These are phyloP conservation scores for Zymoseptoria passerinii DNA, from an alignment of 2,329 filamentous ascomycete genomes.

Conservation along the genomic window DNA sequence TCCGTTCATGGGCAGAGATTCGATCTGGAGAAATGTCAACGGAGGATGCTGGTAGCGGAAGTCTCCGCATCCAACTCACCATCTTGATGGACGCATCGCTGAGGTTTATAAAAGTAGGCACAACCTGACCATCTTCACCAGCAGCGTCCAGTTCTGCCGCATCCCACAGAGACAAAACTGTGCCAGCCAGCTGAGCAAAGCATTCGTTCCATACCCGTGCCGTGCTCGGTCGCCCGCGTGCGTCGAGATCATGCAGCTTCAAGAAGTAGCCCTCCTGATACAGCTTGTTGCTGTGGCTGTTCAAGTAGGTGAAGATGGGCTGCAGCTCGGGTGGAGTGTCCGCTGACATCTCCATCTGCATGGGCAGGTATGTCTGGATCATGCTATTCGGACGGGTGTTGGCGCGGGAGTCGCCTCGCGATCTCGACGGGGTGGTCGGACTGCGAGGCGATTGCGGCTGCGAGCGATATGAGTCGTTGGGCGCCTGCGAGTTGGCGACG, in stretches of 20 bases:
- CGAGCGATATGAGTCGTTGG: slow-evolving; percentile 1
- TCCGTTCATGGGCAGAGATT: slow-evolving; percentile 79
- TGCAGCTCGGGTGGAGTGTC: slow-evolving; percentile 88
- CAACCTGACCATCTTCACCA: slow-evolving; percentile 72
- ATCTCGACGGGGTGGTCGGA: slow-evolving; percentile 31
- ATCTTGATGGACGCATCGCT: slow-evolving; percentile 98
- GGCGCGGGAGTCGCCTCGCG: slow-evolving; percentile 41
- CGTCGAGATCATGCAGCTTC: slow-evolving; percentile 91
- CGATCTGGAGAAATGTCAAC: slow-evolving; percentile 25
- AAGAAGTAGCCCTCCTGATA: slow-evolving; percentile 98
- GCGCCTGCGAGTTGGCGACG: slow-evolving; percentile 12
- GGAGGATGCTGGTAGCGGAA: background rate
- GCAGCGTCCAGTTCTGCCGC: slow-evolving; percentile 82
- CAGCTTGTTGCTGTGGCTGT: slow-evolving; percentile 90
- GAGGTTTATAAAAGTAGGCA: slow-evolving; percentile 90
- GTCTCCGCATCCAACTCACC: slow-evolving; percentile 45
- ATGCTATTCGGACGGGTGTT: slow-evolving; percentile 72
- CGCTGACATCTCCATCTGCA: slow-evolving; percentile 72
- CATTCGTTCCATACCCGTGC: slow-evolving; percentile 93
- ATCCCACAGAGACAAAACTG: slow-evolving; percentile 92
- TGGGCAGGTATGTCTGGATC: slow-evolving; percentile 76
- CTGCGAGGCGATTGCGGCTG: slow-evolving; percentile 28
- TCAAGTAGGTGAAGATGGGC: slow-evolving; percentile 88
- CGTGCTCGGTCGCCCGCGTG: slow-evolving; percentile 73
- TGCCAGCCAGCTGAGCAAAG: slow-evolving; percentile 93